A percentile compares a stretch with the other conserved stretches of the same genome.
Evolutionary conservation across 768 basidiomycete genomes (phyloP).

Genomic region (Trametes sanguinea): DNA sequence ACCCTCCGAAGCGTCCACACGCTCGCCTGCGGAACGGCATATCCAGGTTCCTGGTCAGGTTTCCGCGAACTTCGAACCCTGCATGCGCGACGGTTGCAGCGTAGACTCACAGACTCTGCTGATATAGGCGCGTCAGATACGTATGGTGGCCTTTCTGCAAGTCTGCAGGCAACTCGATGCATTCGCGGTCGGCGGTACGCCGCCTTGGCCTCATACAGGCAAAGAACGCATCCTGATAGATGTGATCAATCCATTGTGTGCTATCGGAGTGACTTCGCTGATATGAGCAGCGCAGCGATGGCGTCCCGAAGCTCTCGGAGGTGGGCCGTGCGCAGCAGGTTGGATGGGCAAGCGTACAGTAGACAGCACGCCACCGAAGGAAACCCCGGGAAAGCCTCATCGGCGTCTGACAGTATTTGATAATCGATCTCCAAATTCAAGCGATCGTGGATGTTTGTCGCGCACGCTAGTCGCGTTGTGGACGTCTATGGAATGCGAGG

Average conservation of each 20-base stretch:
- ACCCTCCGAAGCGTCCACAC: constrained; percentile 16
- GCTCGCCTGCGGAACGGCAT: background rate
- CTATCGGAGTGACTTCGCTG: constrained; percentile 5
- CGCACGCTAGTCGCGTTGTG: constrained; percentile 2
- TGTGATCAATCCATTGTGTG: constrained; percentile 16
- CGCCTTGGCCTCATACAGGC: background rate
- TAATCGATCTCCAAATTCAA: background rate
- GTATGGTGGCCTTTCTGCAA: background rate
- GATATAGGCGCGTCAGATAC: background rate
- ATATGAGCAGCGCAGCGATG: too few relatives aligned
- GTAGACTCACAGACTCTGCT: background rate
- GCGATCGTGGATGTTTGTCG: constrained; percentile 7
- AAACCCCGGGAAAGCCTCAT: background rate
- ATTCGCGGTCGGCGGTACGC: too few relatives aligned
- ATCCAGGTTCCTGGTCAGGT: background rate
- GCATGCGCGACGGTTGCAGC: background rate
- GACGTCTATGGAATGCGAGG: background rate
- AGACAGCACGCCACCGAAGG: too few relatives aligned
- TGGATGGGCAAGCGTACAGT: too few relatives aligned
- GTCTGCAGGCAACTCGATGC: background rate
- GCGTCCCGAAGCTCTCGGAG: too few relatives aligned
- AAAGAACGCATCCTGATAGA: constrained; percentile 6
- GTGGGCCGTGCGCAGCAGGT: too few relatives aligned
- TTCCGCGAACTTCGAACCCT: background rate
- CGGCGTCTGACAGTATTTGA: constrained; percentile 4